Percentiles rank a stretch among this genome's conserved stretches.
phyloP scores from a whole-genome alignment of 2,329 filamentous ascomycete genomes.

The Botrytis porri region DNA sequence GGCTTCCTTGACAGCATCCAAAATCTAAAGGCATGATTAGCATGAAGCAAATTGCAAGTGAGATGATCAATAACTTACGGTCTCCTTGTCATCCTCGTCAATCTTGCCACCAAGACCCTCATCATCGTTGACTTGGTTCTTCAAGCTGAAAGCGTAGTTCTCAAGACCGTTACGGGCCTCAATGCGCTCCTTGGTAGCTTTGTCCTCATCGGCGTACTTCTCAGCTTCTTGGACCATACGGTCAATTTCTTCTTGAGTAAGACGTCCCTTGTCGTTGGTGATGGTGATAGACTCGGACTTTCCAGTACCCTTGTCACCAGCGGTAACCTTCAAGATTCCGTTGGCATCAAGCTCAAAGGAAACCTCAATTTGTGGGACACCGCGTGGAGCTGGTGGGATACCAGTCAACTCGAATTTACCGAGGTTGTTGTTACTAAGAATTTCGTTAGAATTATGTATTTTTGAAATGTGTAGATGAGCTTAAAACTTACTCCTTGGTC shows the following conservation, averaged over 20 bases:
- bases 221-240: conserved; percentile 98
- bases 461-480: background rate
- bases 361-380: conserved; percentile 97
- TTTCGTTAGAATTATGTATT: background rate
- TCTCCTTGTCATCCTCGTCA: conserved; percentile 97
- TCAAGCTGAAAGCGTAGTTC: conserved; percentile 98
- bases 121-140: conserved; percentile 98
- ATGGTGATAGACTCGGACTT: conserved; percentile 98
- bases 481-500: conserved; percentile 53
- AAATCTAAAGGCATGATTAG: conserved; percentile 57
- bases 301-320: conserved; percentile 96
- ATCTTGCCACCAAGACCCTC: conserved; percentile 98
- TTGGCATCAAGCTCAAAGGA: conserved; percentile 98
- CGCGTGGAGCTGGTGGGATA: conserved; percentile 91
- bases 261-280: conserved; percentile 98
- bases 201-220: conserved; percentile 99
- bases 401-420: conserved; percentile 98
- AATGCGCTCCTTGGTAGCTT: conserved; percentile 94
- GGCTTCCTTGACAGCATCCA: conserved; percentile 95
- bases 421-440: conserved; percentile 82
- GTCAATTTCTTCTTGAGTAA: conserved; percentile 95
- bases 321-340: conserved; percentile 95
- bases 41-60: conserved; percentile 15
- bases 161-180: conserved; percentile 94
- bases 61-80: conserved; percentile 52